Conservation (phyloP, 2,329 filamentous ascomycete species). For the Xylariales sp. region DNA sequence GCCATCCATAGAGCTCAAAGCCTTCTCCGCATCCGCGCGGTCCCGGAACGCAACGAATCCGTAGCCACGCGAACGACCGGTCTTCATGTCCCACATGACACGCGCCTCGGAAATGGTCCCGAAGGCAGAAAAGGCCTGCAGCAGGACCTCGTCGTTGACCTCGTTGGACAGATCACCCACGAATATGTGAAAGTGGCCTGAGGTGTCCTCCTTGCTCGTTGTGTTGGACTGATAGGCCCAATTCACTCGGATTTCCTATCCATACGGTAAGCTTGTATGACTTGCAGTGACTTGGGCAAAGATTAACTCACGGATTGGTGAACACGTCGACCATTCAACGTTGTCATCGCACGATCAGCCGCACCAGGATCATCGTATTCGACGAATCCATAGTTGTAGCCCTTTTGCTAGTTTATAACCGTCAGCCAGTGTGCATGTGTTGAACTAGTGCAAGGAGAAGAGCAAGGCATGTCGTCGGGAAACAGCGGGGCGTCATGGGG, state of each 20-base stretch:
- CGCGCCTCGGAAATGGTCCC: conserved; percentile 94
- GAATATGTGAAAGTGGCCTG: conserved; percentile 98
- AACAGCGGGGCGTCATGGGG: no score
- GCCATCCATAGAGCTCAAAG: conserved; percentile 94
- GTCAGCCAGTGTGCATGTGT: conserved; percentile 1
- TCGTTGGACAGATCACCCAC: conserved; percentile 97
- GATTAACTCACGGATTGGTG: conserved; percentile 78
- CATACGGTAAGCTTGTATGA: background rate
- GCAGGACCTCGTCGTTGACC: conserved; percentile 92
- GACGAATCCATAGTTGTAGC: conserved; percentile 98
- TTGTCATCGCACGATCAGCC: conserved; percentile 95
- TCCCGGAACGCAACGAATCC: conserved; percentile 98
- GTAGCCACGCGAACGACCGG: conserved; percentile 92
- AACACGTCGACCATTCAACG: conserved; percentile 88
- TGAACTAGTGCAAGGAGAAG: background rate
- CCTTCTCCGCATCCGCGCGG: conserved; percentile 89
- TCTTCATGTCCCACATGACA: conserved; percentile 99
- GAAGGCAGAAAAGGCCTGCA: conserved; percentile 93
- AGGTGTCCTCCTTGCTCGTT: conserved; percentile 92
- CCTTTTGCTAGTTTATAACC: conserved; percentile 66
- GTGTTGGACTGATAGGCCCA: conserved; percentile 99
- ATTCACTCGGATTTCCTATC: conserved; percentile 94
- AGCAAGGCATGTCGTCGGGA: no score
- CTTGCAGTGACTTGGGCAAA: background rate
- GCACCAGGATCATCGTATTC: conserved; percentile 98